phyloP scores from a whole-genome alignment of 2,329 filamentous ascomycete genomes.

The Stachybotrys elegans region DNA sequence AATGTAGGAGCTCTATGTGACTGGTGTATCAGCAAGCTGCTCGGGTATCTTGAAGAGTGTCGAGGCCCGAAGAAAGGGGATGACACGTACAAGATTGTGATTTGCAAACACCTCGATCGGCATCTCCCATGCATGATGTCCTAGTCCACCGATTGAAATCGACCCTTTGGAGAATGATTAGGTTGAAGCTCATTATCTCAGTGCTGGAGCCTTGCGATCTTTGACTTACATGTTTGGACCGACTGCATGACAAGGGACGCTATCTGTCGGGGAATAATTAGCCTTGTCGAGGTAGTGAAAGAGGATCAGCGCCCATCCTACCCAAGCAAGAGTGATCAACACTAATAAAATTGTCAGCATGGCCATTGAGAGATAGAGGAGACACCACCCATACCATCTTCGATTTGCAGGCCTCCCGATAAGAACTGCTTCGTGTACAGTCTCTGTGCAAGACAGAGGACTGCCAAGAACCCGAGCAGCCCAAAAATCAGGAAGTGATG shows the following conservation, averaged over 20 bases:
- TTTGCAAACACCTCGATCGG: constrained; percentile 14
- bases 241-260: constrained; percentile 18
- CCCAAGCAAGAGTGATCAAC: constrained; percentile 11
- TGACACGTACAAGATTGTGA: constrained; percentile 11
- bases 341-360: constrained; percentile 3
- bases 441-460: constrained; percentile 19
- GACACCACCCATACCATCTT: constrained; percentile 19
- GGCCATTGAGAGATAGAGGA: too few relatives aligned
- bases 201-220: neutral
- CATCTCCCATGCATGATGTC: constrained; percentile 22
- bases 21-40: too few relatives aligned
- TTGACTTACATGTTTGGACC: constrained; percentile 13
- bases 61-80: neutral
- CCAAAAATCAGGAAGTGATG: constrained; percentile 21
- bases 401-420: constrained; percentile 16
- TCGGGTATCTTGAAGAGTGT: too few relatives aligned
- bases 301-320: neutral
- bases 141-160: constrained; percentile 17
- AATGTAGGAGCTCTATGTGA: constrained; percentile 14
- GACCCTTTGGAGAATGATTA: constrained; percentile 12
- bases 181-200: neutral
- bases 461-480: constrained; percentile 16
- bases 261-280: constrained; percentile 1
- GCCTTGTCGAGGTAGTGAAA: neutral
- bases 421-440: constrained; percentile 26